Base-by-base conservation (phyloP, 2,329 filamentous ascomycete species). In the Diaporthe citrichinensis region DNA sequence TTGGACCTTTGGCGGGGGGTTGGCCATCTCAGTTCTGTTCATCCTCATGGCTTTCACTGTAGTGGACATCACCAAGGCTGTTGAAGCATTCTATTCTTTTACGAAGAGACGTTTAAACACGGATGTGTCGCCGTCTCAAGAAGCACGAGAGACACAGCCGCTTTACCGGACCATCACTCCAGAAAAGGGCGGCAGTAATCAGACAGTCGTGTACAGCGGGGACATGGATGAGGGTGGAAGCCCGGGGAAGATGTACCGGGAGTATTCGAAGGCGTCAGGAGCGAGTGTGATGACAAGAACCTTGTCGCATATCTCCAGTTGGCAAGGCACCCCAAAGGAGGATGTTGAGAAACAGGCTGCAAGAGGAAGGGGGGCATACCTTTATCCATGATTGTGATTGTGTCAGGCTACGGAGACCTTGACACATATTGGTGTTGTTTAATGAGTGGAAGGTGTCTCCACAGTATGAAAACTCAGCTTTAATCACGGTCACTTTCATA, bases 1-100 rank as follows among this genome's bases (percentile, higher is more conserved):
- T 36, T 82, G 81, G 77, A 78, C 79, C 44, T 82, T 86, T 65
- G 84, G 84, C 39, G 83, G 85, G 20, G 84, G 84, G 3, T 79
- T 86, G 10, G 84, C 80, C 55, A 84, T 86, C 71, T 85, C 83
- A 1, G 80, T 84, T 6, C 80, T 84, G 7, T 80, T 86, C 3
- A 81, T 86, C 61, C 78, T 83, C 12, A 81, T 85, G 78, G 84
- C 84, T 2, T 84, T 85, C 65, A 82, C 82, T 0, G 82, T 85
- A 8, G 79, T 79, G 25, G 84, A 84, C 67, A 84, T 86, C 17
- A 78, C 77, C 17, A 78, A 79, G 5, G 78, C 78, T 8, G 41
- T 75, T 5, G 65, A 76, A 49, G 53, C 71, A 28, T 36, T 78
- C 76, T 76, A 61, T 31, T 71, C 73, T 28, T 73, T 73, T 34